phyloP scores from a whole-genome alignment of 441 rosid species.

The Brassica balearica region DNA sequence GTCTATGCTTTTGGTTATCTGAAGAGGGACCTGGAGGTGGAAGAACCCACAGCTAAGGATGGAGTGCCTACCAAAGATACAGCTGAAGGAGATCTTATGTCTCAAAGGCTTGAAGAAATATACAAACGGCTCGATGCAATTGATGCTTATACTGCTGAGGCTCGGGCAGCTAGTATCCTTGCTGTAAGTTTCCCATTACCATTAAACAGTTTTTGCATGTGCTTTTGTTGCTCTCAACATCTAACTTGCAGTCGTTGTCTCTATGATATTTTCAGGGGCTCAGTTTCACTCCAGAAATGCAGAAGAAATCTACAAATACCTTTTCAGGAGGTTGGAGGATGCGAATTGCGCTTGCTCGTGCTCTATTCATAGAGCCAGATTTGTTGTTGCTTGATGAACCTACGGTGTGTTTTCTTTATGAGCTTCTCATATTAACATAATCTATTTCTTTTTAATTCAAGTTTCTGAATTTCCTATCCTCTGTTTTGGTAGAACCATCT shows the following conservation, averaged over 20 bases:
- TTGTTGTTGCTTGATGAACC: conserved; percentile 97
- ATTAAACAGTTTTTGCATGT: background rate
- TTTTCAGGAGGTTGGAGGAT: conserved; percentile 99
- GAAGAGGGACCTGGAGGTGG: conserved; percentile 79
- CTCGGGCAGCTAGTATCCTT: conserved; percentile 97
- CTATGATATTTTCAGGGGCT: conserved; percentile 72
- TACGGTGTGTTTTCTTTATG: conserved; percentile 58
- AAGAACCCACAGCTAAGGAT: conserved; percentile 56
- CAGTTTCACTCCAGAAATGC: conserved; percentile 96
- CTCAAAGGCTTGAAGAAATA: conserved; percentile 79
- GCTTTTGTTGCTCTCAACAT: too few species aligned
- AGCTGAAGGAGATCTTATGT: conserved; percentile 63
- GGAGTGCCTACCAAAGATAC: conserved; percentile 55
- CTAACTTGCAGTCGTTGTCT: conserved; percentile 14
- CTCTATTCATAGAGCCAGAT: conserved; percentile 93
- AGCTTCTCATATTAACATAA: conserved; percentile 1
- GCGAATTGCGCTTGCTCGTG: conserved; percentile 98
- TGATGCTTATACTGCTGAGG: conserved; percentile 94
- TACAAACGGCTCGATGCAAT: conserved; percentile 94
- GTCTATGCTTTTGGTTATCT: conserved; percentile 40
- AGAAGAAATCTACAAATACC: conserved; percentile 74
- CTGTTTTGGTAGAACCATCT: conserved; percentile 85
- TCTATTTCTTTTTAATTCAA: conserved; percentile 15
- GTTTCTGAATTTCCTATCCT: conserved; percentile 19
- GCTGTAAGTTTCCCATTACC: conserved; percentile 62